A percentile compares a stretch with the other conserved stretches of the same genome.
These are phyloP conservation scores for Diaporthe batatas DNA, from an alignment of 2,329 filamentous ascomycete species.

Conservation along the genomic window DNA sequence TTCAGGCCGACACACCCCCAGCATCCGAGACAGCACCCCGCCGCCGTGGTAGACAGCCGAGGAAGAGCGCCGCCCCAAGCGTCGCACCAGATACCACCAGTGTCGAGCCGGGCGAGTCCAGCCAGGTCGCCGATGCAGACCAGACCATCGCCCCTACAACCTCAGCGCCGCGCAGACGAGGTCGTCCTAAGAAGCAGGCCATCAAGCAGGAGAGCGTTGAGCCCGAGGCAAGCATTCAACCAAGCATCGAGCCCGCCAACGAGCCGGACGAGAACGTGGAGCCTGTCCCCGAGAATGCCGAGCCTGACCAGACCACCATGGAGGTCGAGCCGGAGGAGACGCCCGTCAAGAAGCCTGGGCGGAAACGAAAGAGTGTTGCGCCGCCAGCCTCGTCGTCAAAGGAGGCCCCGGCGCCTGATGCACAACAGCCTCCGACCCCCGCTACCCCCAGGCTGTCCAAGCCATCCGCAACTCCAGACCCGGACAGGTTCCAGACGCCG, in stretches of 20 bases:
- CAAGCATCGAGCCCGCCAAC: slow-evolving; percentile 54
- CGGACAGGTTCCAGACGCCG: slow-evolving; percentile 68
- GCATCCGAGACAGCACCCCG: slow-evolving; percentile 55
- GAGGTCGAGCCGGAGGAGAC: slow-evolving; percentile 49
- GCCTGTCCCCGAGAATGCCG: slow-evolving; percentile 45
- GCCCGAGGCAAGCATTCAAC: slow-evolving; percentile 37
- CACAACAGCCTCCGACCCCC: slow-evolving; percentile 49
- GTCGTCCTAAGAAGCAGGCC: slow-evolving; percentile 38
- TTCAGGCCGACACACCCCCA: slow-evolving; percentile 40
- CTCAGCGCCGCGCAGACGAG: slow-evolving; percentile 34
- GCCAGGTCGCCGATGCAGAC: slow-evolving; percentile 33
- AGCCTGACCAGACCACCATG: slow-evolving; percentile 49
- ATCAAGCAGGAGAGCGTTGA: slow-evolving; percentile 41
- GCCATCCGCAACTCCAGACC: slow-evolving; percentile 69
- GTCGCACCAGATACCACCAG: slow-evolving; percentile 52
- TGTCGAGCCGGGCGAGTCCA: slow-evolving; percentile 61
- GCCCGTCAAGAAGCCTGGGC: slow-evolving; percentile 62
- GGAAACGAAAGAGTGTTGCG: slow-evolving; percentile 76
- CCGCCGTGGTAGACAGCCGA: slow-evolving; percentile 54
- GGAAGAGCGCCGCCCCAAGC: slow-evolving; percentile 56
- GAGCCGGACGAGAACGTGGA: slow-evolving; percentile 4
- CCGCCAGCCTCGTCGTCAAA: slow-evolving; percentile 52
- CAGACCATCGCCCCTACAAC: slow-evolving; percentile 11
- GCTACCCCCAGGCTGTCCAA: slow-evolving; percentile 59
- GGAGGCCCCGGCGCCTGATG: slow-evolving; percentile 48